Conservation (phyloP, 108 stramenopile species). For the Cylindrotheca fusiformis region DNA sequence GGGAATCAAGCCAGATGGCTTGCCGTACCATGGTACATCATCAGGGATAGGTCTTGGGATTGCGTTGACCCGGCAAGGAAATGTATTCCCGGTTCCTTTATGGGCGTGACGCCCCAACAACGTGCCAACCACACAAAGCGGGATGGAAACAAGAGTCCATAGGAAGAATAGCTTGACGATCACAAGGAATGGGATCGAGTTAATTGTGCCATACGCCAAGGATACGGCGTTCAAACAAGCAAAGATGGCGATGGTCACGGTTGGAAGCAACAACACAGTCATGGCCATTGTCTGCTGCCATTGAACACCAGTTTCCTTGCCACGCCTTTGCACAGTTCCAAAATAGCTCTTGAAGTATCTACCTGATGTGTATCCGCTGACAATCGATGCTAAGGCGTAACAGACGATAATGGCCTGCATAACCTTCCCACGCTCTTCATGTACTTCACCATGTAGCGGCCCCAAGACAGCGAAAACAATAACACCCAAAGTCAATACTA, state of each 20-base stretch:
- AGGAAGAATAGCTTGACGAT: constrained; percentile 90
- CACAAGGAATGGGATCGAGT: constrained; percentile 86
- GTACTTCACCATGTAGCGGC: constrained; percentile 91
- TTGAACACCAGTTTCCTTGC: constrained; percentile 37
- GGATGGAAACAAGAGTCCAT: constrained; percentile 93
- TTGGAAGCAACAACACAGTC: constrained; percentile 89
- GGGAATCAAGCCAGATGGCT: constrained; percentile 83
- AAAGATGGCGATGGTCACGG: constrained; percentile 59
- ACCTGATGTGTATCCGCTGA: constrained; percentile 90
- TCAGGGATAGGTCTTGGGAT: constrained; percentile 95
- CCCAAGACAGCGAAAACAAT: constrained; percentile 94
- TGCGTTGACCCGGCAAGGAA: constrained; percentile 97
- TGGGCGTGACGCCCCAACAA: constrained; percentile 90
- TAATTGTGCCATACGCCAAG: constrained; percentile 86
- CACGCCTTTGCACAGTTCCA: constrained; percentile 56
- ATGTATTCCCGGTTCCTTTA: constrained; percentile 44
- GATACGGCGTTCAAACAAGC: constrained; percentile 81
- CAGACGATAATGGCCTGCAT: constrained; percentile 84
- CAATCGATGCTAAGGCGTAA: constrained; percentile 87
- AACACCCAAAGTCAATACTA: constrained; percentile 89
- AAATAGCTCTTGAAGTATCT: constrained; percentile 91
- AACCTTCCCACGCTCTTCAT: constrained; percentile 95
- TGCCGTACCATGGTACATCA: constrained; percentile 91
- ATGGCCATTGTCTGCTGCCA: constrained; percentile 91
- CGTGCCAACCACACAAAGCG: constrained; percentile 92